phyloP scores from a whole-genome alignment of 1,139 yeast species.

The Kodamaea sp. region DNA sequence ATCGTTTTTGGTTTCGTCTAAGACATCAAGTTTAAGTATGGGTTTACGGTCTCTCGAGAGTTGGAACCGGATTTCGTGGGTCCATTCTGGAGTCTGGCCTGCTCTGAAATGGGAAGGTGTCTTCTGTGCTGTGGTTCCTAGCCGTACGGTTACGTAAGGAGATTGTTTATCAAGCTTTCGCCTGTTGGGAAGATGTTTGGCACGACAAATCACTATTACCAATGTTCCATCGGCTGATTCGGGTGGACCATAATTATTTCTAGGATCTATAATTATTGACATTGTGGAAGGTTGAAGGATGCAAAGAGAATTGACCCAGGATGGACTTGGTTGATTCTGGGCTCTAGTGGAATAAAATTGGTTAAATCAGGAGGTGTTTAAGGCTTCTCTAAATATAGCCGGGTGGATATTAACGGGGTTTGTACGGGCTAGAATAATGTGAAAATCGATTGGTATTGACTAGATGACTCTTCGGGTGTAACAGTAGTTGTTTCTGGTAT shows the following conservation, averaged over 20 bases:
- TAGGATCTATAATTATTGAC: slow-evolving; percentile 4
- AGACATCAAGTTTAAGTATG: slow-evolving; percentile 64
- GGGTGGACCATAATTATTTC: slow-evolving; percentile 16
- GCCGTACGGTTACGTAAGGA: slow-evolving; percentile 78
- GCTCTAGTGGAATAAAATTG: no score
- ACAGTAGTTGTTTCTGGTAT: no score
- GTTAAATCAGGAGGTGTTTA: no score
- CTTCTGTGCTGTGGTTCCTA: slow-evolving; percentile 78
- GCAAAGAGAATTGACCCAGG: no score
- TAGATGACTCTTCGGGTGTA: no score
- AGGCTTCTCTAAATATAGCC: no score
- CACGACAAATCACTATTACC: slow-evolving; percentile 50
- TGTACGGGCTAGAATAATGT: no score
- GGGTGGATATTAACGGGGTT: no score
- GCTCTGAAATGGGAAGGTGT: slow-evolving; percentile 77
- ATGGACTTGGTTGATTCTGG: no score
- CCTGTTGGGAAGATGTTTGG: slow-evolving; percentile 78
- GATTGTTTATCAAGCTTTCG: slow-evolving; percentile 85
- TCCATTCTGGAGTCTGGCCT: slow-evolving; percentile 91
- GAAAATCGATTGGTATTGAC: no score
- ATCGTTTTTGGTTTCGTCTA: slow-evolving; percentile 84
- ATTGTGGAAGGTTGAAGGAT: no score
- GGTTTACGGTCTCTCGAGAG: slow-evolving; percentile 65
- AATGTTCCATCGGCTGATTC: slow-evolving; percentile 49
- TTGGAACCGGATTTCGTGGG: slow-evolving; percentile 71